Evolutionary conservation across 2,329 filamentous ascomycete species (phyloP).

Genomic region (Colletotrichum phormii): DNA sequence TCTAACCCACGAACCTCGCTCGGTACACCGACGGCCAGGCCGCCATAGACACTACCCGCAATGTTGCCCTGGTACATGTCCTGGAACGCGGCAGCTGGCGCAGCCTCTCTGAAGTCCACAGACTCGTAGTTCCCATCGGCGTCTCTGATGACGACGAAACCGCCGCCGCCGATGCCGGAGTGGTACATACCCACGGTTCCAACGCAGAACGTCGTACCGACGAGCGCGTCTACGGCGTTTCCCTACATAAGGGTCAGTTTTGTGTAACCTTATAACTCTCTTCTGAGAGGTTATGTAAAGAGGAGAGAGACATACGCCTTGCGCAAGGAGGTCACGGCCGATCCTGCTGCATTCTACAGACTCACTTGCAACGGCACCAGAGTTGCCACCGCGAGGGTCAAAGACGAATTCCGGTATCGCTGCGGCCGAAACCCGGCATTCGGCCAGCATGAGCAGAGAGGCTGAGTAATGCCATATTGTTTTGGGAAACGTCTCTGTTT

Average conservation of each 20-base stretch:
- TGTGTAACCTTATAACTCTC: too few species aligned
- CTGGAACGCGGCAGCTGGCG: conserved; percentile 82
- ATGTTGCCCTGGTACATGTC: conserved; percentile 87
- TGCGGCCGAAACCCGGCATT: conserved; percentile 6
- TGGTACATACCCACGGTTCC: conserved; percentile 84
- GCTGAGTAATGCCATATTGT: conserved; percentile 15
- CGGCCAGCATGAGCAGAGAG: conserved; percentile 12
- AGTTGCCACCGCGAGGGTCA: conserved; percentile 36
- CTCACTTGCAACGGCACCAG: conserved; percentile 78
- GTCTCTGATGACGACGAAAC: conserved; percentile 85
- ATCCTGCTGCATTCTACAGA: conserved; percentile 76
- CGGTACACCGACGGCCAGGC: conserved; percentile 78
- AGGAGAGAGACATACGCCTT: conserved; percentile 54
- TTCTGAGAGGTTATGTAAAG: background rate
- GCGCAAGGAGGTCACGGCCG: conserved; percentile 70
- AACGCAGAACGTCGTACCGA: conserved; percentile 80
- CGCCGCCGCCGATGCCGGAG: conserved; percentile 87
- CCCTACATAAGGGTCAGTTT: conserved; percentile 56
- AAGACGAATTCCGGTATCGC: conserved; percentile 40
- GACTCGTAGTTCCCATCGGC: conserved; percentile 82
- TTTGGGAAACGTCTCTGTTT: background rate
- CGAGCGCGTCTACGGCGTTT: conserved; percentile 81
- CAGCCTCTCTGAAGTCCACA: conserved; percentile 91
- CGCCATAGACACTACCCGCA: conserved; percentile 75
- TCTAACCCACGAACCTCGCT: conserved; percentile 84